These are phyloP conservation scores for Gossypium bickii DNA, from an alignment of 345 rosid genomes.

Conservation along the genomic window DNA sequence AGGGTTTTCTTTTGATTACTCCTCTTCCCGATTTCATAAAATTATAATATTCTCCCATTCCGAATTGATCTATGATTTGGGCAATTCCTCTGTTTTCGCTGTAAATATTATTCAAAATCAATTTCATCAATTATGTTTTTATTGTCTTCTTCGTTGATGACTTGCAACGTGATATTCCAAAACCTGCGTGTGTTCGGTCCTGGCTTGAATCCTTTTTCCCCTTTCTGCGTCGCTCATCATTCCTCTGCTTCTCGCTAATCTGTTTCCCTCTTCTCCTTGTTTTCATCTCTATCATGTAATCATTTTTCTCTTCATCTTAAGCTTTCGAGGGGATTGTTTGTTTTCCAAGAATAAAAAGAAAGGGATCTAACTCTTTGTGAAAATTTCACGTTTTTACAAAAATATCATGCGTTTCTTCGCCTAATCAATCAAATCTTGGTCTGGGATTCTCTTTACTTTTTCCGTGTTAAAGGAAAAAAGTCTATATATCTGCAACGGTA, in stretches of 20 bases:
- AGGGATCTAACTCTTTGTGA: neutral
- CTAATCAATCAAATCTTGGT: constrained; percentile 1
- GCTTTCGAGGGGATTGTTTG: constrained; percentile 10
- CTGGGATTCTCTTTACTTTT: neutral
- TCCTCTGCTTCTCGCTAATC: constrained; percentile 47
- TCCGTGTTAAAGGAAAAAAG: neutral
- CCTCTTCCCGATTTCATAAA: neutral
- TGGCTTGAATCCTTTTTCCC: constrained; percentile 85
- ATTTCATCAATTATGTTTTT: constrained; percentile 43
- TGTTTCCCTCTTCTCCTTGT: neutral
- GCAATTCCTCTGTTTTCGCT: constrained; percentile 12
- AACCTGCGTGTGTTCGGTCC: constrained; percentile 88
- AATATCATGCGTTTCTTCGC: constrained; percentile 2
- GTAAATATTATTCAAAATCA: constrained; percentile 4
- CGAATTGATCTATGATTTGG: constrained; percentile 23
- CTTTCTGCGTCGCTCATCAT: constrained; percentile 90
- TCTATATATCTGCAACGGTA: neutral
- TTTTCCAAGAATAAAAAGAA: neutral
- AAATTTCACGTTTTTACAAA: neutral
- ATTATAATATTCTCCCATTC: constrained; percentile 3
- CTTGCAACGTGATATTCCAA: constrained; percentile 31
- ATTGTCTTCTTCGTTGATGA: constrained; percentile 36
- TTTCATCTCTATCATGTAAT: constrained; percentile 19
- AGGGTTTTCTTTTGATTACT: neutral
- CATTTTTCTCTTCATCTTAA: neutral